These are phyloP conservation scores for Cystobasidium pallidum DNA, from an alignment of 1,284 basidiomycete species.

Conservation along the genomic window DNA sequence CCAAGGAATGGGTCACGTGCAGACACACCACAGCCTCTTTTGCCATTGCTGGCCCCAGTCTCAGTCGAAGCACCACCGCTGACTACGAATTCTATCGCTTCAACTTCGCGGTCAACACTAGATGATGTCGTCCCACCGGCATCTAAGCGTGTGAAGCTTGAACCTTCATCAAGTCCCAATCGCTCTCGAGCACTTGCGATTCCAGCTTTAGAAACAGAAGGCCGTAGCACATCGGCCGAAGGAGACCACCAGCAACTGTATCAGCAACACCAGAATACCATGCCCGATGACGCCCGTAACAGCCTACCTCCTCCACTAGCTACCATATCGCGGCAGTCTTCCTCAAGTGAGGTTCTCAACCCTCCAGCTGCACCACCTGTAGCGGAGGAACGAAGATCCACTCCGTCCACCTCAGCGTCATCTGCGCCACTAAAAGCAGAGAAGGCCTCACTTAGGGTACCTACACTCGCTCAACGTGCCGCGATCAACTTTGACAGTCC, in stretches of 20 bases:
- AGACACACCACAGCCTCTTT: background rate
- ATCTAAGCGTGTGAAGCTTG: background rate
- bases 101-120: background rate
- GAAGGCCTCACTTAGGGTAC: background rate
- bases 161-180: constrained; percentile 9
- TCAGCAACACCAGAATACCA: background rate
- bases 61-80: background rate
- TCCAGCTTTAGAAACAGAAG: background rate
- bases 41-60: background rate
- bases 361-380: background rate
- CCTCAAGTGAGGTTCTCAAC: background rate
- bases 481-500: constrained; percentile 22
- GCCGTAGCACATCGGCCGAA: background rate
- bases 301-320: background rate
- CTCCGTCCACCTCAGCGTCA: constrained; percentile 1
- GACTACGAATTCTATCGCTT: background rate
- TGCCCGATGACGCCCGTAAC: background rate
- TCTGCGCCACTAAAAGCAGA: constrained; percentile 3
- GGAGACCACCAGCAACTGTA: background rate
- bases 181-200: background rate
- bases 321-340: background rate
- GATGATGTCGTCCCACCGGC: background rate
- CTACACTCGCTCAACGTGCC: background rate
- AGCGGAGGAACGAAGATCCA: background rate
- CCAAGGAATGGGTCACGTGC: background rate